Base-by-base conservation (phyloP, 345 rosid genomes). In the Gossypium rotundifolium region DNA sequence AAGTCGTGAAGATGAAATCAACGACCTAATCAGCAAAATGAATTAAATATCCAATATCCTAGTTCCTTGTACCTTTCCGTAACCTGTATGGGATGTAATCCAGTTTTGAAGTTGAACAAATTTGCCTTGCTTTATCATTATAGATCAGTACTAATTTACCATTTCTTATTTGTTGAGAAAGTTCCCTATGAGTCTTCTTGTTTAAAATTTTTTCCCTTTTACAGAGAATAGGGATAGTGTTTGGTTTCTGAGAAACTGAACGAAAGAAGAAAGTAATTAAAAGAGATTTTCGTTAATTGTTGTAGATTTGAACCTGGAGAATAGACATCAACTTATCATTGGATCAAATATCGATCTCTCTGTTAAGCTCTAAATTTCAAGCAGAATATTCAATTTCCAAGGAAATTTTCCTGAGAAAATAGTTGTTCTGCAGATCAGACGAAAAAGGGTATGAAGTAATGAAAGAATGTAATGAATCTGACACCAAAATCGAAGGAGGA, bases 1-100 rank as follows among this genome's bases (percentile, higher is more conserved):
- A 53, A 80, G 88, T 76, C 94, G 99, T 0, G 93, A 87, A 79
- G 91, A 91, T 48, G 76, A 82, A 75, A 95, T 95, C 83, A 92
- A 90, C 58, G 97, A 92, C 59, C 71, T 92, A 64, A 88, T 94
- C 80, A 75, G 68, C 74, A 88, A 85, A 84, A 85, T 94, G 98
- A 94, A 89, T 46, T 94, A 87, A 20, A 82, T 48, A 33, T 33
- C n/a, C 16, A 17, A 16, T 51, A 16, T 17, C 9, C 1, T 27
- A 27, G 60, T 27, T 69, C 17, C 45, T 51, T 9, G 27, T 58
- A 58, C 33, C 29, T 23, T 59, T 59, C 9, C 12, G 25, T 59
- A 4, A 11, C 45, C 44, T 52, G 73, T 9, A 69, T 29, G 73
- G 60, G 38, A 27, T 17, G 58, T 69, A 62, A 68, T 49, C 44